These are phyloP conservation scores for Cubamyces lactineus DNA, from an alignment of 768 basidiomycete genomes.

Conservation along the genomic window DNA sequence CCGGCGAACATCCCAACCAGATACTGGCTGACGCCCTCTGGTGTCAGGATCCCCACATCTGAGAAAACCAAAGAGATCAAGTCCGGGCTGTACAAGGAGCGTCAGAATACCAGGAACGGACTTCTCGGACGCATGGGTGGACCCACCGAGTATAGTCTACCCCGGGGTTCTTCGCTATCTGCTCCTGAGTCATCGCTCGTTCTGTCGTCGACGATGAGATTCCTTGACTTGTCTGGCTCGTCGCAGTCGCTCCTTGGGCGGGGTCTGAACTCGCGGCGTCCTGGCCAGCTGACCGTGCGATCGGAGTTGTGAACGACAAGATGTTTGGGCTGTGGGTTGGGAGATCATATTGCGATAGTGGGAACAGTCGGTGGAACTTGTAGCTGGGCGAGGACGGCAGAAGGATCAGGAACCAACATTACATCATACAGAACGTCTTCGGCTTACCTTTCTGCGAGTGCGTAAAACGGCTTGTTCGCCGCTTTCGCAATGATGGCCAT, in stretches of 20 bases:
- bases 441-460: constrained; percentile 82
- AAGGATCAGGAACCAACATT: constrained; percentile 4
- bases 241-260: constrained; percentile 5
- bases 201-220: constrained; percentile 26
- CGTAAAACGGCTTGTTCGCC: constrained; percentile 95
- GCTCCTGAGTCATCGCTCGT: constrained; percentile 74
- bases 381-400: constrained; percentile 55
- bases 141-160: constrained; percentile 91
- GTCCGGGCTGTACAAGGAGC: constrained; percentile 65
- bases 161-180: constrained; percentile 82
- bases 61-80: constrained; percentile 93
- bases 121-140: constrained; percentile 10
- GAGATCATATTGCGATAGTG: constrained; percentile 87
- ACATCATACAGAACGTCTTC: constrained; percentile 21
- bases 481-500: constrained; percentile 96
- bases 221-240: constrained; percentile 6
- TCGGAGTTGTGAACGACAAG: constrained; percentile 62
- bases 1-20: constrained; percentile 94
- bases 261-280: constrained; percentile 13
- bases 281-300: constrained; percentile 23
- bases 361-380: constrained; percentile 97
- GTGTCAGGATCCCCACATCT: constrained; percentile 91
- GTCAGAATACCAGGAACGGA: constrained; percentile 18
- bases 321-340: constrained; percentile 79
- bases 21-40: constrained; percentile 93